Evolutionary conservation across 768 basidiomycete genomes (phyloP), one percentile per base, ranked within the genome.

Genomic region (Hygrophorus pudorinus): DNA sequence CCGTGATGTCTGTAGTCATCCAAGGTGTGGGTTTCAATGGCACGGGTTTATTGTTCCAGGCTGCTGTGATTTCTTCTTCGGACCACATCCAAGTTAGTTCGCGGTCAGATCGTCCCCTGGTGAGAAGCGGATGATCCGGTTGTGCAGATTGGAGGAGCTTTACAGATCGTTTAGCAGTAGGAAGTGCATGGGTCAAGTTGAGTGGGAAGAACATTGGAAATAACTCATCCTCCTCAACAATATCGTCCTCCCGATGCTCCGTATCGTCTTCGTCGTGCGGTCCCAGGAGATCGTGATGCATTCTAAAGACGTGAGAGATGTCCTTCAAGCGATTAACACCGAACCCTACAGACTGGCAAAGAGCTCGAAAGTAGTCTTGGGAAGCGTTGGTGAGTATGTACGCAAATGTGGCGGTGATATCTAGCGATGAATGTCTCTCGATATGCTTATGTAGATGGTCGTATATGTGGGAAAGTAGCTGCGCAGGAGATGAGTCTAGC

Each of bases 91-190:
- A 87, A 20, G 59, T 54, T 11, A 80, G 63, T 5, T 48, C 49
- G 5, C 50, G 49, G 12, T 55, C 54, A 8, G 51, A 46, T 20
- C 47, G 41, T 1, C 61, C 53, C 5, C 51, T 52, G 29, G 47
- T 60, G n/a, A 85, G 60, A 9, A 85, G 57, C 0, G 69, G 68
- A 53, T 87, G 83, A 38, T 77, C 71, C 0, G 84, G 79, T 46
- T 76, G 65, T 2, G 86, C 85, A 8, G 70, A 71, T 38, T 68
- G 68, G 0, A 90, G 67, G 3, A 91, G 61, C 21, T 72, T 66
- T 8, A 90, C 60, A 0, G 88, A 89, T 52, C 75, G 80, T 48
- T 75, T 76, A 1, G 85, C 85, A 3, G 75, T 73, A 10, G 76
- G 71, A 3, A 90, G 60, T 5, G 75, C 66, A 36, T 71, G 65